A percentile compares a stretch with the other conserved stretches of the same genome.
phyloP scores from a whole-genome alignment of 2,329 filamentous ascomycete species.

The Didymella keratinophila region DNA sequence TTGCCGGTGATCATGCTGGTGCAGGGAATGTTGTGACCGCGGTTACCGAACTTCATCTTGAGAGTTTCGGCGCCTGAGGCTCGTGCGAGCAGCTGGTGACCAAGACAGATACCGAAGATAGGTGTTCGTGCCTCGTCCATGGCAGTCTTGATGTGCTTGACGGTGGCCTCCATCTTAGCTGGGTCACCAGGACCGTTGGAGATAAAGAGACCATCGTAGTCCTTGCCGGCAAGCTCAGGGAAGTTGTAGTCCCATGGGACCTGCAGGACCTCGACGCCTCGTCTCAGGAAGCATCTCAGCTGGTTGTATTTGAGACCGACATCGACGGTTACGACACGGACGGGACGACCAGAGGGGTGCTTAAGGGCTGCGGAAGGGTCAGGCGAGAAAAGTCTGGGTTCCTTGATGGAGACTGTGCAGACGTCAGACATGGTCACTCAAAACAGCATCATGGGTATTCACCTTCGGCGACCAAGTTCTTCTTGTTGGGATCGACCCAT shows the following conservation, averaged over 20 bases:
- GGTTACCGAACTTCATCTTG: constrained; percentile 99
- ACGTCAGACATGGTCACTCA: constrained; percentile 31
- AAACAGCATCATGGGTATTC: constrained; percentile 52
- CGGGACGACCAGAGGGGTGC: constrained; percentile 84
- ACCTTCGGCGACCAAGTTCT: constrained; percentile 95
- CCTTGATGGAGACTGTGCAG: constrained; percentile 81
- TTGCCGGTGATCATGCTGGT: constrained; percentile 94
- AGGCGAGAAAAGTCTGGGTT: constrained; percentile 85
- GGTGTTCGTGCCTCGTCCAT: constrained; percentile 82
- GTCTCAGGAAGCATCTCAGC: constrained; percentile 86
- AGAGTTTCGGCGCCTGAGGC: constrained; percentile 83
- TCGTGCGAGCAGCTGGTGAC: constrained; percentile 89
- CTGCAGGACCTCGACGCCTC: constrained; percentile 92
- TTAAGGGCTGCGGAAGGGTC: constrained; percentile 74
- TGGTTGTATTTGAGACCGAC: constrained; percentile 99
- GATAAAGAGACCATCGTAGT: constrained; percentile 96
- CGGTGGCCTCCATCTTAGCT: constrained; percentile 79
- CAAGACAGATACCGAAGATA: constrained; percentile 95
- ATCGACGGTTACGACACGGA: constrained; percentile 91
- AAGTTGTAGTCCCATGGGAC: constrained; percentile 98
- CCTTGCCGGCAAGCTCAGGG: constrained; percentile 73
- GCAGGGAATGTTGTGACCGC: constrained; percentile 97
- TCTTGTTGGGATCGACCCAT: constrained; percentile 90
- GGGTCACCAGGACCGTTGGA: constrained; percentile 98
- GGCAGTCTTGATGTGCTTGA: constrained; percentile 78